Base-by-base conservation (phyloP, 306 rosid genomes). In the Trifolium subterraneum region DNA sequence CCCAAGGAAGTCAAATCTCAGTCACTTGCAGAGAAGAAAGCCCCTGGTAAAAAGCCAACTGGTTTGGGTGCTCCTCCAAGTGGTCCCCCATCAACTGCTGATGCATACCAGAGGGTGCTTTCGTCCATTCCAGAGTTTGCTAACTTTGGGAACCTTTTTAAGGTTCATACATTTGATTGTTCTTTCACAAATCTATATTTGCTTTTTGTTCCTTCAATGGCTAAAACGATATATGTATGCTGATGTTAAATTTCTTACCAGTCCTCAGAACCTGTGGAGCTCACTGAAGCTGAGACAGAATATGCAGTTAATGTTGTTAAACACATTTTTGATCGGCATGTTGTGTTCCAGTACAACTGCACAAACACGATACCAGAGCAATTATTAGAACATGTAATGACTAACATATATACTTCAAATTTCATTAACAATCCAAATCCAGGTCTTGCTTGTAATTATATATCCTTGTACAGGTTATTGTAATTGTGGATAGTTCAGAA, bases 181-280 rank as follows among this genome's bases (percentile, higher is more conserved):
- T 72, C 66, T 75, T 74, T 51, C 63, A 52, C 29, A 41, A 48
- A 54, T 68, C 42, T 72, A 4, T 58, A 44, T 76, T 42, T 67
- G 9, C n/a, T 42, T 72, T 75, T 68, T 61, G 65, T 55, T 66
- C 64, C 29, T 60, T 60, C 13, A 60, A 33, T 11, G 20, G 14
- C 62, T 38, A 64, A 80, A 68, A n/a, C 12, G 8, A 19, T 60
- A 48, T 50, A 62, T 75, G 20, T 64, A 64, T 80, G 64, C 20
- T 75, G 60, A 36, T 80, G 13, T 63, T 71, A 10, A 42, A 71
- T 41, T 64, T 52, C 60, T 84, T 80, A 19, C 55, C 90, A 95
- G 99, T 92, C 99, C 82, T 90, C 97, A 70, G 89, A 89, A 84
- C 92, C 96, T 16, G 98, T 95, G 91, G 99, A 95, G 84, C 94